These are phyloP conservation scores for Lasiosphaeriaceae sp. DNA, from an alignment of 495 filamentous ascomycete genomes.

Conservation along the genomic window DNA sequence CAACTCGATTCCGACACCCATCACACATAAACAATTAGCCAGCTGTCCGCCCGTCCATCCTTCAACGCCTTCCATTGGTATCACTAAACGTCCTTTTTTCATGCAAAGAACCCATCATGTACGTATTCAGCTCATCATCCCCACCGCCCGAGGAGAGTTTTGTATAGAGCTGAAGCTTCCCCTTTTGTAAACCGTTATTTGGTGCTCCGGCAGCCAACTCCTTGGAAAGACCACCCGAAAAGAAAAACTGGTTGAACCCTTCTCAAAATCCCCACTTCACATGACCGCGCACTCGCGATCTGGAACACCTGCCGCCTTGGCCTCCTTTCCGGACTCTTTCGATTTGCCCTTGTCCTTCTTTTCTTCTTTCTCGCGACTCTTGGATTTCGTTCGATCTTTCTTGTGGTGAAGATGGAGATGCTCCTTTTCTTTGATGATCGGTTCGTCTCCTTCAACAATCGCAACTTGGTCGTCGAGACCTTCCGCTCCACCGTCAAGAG, in stretches of 20 bases:
- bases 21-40: too few relatives aligned
- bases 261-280: constrained; percentile 12
- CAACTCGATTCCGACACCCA: too few relatives aligned
- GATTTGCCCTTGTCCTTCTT: constrained; percentile 31
- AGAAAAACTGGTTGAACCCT: not conserved
- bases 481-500: constrained; percentile 28
- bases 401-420: constrained; percentile 40
- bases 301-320: constrained; percentile 37
- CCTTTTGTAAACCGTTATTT: too few relatives aligned
- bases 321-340: constrained; percentile 24
- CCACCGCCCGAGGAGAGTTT: too few relatives aligned
- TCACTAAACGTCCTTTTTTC: too few relatives aligned
- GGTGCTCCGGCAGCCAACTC: too few relatives aligned
- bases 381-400: constrained; percentile 45
- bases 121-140: too few relatives aligned
- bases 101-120: too few relatives aligned
- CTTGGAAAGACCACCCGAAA: too few relatives aligned
- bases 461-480: constrained; percentile 31
- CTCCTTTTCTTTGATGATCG: constrained; percentile 28
- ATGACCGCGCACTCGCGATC: constrained; percentile 67
- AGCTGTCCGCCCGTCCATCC: too few relatives aligned
- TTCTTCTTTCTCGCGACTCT: constrained; percentile 34
- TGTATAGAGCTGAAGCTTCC: too few relatives aligned
- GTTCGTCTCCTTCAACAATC: constrained; percentile 34
- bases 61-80: too few relatives aligned